These are phyloP conservation scores for Claviceps quebecensis DNA, from an alignment of 2,329 filamentous ascomycete genomes.

Conservation along the genomic window DNA sequence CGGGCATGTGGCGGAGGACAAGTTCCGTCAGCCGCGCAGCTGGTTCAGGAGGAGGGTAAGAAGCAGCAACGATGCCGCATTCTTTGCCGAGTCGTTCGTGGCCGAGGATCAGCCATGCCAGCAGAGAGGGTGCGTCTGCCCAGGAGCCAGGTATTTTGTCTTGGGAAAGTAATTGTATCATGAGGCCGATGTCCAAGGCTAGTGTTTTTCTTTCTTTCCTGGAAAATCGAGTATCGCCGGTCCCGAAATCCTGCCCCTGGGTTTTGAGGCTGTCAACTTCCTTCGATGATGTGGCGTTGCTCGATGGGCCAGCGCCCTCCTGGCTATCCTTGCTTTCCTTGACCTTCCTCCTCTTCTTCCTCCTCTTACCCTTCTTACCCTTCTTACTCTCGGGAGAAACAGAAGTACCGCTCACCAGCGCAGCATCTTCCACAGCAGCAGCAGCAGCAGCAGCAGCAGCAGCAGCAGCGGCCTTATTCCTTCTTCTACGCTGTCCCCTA, in stretches of 20 bases:
- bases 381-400: not conserved
- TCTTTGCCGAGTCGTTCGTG: not conserved
- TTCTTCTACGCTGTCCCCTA: too few relatives aligned
- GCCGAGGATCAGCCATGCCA: constrained; percentile 9
- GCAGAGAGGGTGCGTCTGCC: not conserved
- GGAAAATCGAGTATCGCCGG: not conserved
- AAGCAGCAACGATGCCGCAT: too few relatives aligned
- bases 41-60: not conserved
- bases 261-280: not conserved
- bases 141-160: not conserved
- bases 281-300: not conserved
- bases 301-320: not conserved
- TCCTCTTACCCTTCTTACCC: not conserved
- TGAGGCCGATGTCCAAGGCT: not conserved
- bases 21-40: not conserved
- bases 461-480: not conserved
- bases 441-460: too few relatives aligned
- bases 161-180: not conserved
- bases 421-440: too few relatives aligned
- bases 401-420: not conserved
- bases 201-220: not conserved
- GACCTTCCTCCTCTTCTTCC: not conserved
- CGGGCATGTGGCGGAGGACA: not conserved
- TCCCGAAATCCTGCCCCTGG: not conserved
- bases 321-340: not conserved